These are phyloP conservation scores for Chlamydomonas incerta DNA, from an alignment of 139 green algal genomes.

Conservation along the genomic window DNA sequence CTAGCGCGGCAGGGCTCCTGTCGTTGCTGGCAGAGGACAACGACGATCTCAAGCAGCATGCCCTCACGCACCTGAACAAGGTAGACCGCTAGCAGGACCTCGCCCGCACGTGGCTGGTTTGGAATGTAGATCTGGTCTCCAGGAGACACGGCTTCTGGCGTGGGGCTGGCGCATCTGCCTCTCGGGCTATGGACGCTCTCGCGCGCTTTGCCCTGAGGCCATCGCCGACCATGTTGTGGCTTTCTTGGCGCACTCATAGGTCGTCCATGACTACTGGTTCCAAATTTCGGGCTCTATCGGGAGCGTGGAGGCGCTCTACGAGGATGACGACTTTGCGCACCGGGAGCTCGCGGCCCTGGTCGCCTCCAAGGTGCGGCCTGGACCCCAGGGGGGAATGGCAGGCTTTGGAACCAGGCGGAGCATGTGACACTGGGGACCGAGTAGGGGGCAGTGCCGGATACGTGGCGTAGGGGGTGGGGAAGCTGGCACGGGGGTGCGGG, in stretches of 20 bases:
- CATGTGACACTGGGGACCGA: no score
- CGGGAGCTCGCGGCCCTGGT: slow-evolving; percentile 94
- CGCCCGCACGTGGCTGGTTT: background rate
- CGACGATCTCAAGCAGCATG: slow-evolving; percentile 81
- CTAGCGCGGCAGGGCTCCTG: slow-evolving; percentile 83
- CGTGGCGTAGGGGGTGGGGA: background rate
- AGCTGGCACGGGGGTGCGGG: no score
- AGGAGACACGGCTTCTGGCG: background rate
- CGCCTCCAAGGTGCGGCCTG: slow-evolving; percentile 91
- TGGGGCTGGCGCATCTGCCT: no score
- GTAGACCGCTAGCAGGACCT: background rate
- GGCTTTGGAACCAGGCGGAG: no score
- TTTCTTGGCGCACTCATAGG: slow-evolving; percentile 60
- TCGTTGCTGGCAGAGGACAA: slow-evolving; percentile 88
- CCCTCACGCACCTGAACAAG: slow-evolving; percentile 80
- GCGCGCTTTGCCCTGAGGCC: background rate
- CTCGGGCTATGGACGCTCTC: background rate
- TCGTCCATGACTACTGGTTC: slow-evolving; percentile 90
- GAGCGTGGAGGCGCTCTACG: slow-evolving; percentile 92
- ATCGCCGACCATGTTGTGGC: background rate
- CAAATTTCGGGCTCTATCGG: slow-evolving; percentile 91
- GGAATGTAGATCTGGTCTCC: slow-evolving; percentile 3
- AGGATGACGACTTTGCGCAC: slow-evolving; percentile 95
- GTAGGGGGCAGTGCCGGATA: no score
- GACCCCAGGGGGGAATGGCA: no score